phyloP scores from a whole-genome alignment of 176 grass and related monocot genomes.

The Ampelocalamus luodianensis region DNA sequence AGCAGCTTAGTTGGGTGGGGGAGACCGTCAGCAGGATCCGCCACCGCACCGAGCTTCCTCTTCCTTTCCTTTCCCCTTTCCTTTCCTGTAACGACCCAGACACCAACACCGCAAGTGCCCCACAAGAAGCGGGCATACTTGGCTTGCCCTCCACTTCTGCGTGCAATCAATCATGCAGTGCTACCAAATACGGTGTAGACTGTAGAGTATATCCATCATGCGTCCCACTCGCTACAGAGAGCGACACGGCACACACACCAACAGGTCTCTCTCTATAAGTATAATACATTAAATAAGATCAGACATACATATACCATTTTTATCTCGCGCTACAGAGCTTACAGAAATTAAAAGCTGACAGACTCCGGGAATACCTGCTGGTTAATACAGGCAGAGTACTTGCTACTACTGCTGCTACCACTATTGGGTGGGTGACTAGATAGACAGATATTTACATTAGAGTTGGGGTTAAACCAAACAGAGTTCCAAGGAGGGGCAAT shows the following conservation, averaged over 20 bases:
- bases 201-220: background rate
- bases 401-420: background rate
- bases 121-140: background rate
- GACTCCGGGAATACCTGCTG: conserved; percentile 40
- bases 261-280: conserved; percentile 25
- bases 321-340: conserved; percentile 43
- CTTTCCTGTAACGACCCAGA: background rate
- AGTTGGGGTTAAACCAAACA: background rate
- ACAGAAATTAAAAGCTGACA: conserved; percentile 30
- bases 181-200: background rate
- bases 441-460: conserved; percentile 63
- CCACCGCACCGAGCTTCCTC: background rate
- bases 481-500: background rate
- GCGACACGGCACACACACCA: background rate
- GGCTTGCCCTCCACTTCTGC: too few species aligned
- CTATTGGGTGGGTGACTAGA: background rate
- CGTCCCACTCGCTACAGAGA: background rate
- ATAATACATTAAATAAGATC: conserved; percentile 51
- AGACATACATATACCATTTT: conserved; percentile 46
- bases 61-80: background rate
- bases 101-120: background rate
- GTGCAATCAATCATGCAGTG: conserved; percentile 17
- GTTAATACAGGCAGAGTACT: conserved; percentile 50
- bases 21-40: background rate
- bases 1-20: background rate